Evolutionary conservation across 768 basidiomycete species (phyloP).

Genomic region (Artomyces pyxidatus): DNA sequence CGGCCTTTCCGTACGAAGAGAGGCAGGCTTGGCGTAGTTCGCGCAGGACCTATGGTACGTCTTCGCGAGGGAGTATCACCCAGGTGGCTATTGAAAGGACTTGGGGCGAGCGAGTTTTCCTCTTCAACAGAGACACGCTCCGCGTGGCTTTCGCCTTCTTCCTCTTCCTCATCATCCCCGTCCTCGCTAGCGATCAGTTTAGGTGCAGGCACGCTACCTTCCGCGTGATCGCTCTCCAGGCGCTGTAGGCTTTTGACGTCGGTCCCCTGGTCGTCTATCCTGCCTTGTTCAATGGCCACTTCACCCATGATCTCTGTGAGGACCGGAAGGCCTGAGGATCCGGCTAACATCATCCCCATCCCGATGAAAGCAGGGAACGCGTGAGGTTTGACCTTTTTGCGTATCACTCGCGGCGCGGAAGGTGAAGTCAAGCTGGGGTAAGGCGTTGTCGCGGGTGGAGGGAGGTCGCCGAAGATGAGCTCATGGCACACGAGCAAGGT

Average conservation of each 20-base stretch:
- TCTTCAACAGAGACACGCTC: constrained; percentile 8
- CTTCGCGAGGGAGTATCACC: constrained; percentile 4
- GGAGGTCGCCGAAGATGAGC: constrained; percentile 89
- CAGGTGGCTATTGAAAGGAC: background rate
- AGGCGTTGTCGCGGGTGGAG: constrained; percentile 55
- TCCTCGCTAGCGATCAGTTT: constrained; percentile 29
- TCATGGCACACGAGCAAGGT: constrained; percentile 88
- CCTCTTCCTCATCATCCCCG: constrained; percentile 38
- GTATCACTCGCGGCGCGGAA: constrained; percentile 38
- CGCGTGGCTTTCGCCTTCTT: constrained; percentile 25
- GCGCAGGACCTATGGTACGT: constrained; percentile 44
- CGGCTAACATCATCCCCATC: constrained; percentile 73
- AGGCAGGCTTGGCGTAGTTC: constrained; percentile 68
- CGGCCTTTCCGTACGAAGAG: constrained; percentile 47
- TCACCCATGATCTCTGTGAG: constrained; percentile 70
- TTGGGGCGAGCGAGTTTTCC: constrained; percentile 13
- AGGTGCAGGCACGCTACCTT: constrained; percentile 12
- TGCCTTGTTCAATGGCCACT: constrained; percentile 86
- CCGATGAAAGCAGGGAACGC: constrained; percentile 75
- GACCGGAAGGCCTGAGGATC: constrained; percentile 65
- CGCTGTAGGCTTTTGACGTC: constrained; percentile 42
- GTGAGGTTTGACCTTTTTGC: constrained; percentile 65
- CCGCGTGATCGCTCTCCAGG: constrained; percentile 35
- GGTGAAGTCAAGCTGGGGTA: constrained; percentile 55
- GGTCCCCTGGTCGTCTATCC: constrained; percentile 54